These are phyloP conservation scores for Russula emetica DNA, from an alignment of 768 basidiomycete species.

Conservation along the genomic window DNA sequence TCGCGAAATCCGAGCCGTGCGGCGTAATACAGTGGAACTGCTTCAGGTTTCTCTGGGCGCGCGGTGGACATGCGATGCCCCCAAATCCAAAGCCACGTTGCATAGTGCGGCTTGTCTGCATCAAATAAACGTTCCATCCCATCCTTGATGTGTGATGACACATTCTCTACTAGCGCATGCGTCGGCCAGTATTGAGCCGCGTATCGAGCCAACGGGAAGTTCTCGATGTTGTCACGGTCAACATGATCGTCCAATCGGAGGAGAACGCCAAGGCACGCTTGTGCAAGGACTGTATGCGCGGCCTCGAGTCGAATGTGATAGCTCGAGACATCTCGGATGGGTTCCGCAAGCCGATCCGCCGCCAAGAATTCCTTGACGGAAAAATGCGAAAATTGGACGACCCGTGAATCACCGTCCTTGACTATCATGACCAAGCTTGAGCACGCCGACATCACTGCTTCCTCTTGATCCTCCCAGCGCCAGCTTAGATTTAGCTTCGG, in stretches of 20 bases:
- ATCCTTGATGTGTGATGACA: not conserved
- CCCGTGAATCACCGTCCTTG: not conserved
- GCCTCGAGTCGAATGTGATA: constrained; percentile 1
- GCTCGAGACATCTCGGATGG: not conserved
- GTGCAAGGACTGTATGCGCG: not conserved
- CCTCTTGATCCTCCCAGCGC: constrained; percentile 3
- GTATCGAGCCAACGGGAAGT: not conserved
- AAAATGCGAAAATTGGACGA: constrained; percentile 8
- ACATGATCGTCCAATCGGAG: not conserved
- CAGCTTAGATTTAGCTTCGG: not conserved
- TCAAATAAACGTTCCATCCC: not conserved
- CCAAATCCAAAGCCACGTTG: not conserved
- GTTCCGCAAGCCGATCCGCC: not conserved
- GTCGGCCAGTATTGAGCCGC: not conserved
- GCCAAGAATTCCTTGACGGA: constrained; percentile 11
- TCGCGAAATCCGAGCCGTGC: not conserved
- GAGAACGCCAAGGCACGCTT: not conserved
- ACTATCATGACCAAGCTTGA: not conserved
- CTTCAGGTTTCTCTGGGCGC: not conserved
- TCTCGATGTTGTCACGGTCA: not conserved
- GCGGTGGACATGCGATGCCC: not conserved
- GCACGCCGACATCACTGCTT: constrained; percentile 4
- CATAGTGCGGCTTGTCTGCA: not conserved
- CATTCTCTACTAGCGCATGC: not conserved
- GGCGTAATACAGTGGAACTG: not conserved